A percentile compares a stretch with the other conserved stretches of the same genome.
These are phyloP conservation scores for Rhodotorula kratochvilovae DNA, from an alignment of 768 basidiomycete species.

Conservation along the genomic window DNA sequence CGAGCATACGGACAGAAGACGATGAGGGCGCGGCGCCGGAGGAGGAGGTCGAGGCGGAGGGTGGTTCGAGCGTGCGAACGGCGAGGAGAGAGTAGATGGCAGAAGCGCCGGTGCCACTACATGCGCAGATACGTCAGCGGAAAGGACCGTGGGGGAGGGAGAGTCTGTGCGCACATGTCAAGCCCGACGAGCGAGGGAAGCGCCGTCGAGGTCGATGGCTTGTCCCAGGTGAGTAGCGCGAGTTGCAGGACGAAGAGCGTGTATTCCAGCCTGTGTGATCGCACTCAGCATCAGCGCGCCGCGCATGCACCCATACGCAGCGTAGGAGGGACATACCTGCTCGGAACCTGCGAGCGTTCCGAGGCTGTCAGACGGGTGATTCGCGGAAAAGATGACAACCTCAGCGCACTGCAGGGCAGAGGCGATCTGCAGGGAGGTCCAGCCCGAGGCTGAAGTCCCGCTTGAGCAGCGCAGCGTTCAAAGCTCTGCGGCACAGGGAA, in stretches of 20 bases:
- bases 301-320: no score
- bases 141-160: no score
- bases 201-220: not conserved
- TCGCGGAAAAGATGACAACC: no score
- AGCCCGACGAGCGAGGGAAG: slow-evolving; percentile 1
- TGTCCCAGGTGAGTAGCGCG: not conserved
- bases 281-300: not conserved
- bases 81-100: slow-evolving; percentile 81
- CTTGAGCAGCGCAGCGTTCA: slow-evolving; percentile 74
- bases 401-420: slow-evolving; percentile 77
- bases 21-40: not conserved
- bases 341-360: slow-evolving; percentile 20
- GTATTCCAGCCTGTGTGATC: slow-evolving; percentile 25
- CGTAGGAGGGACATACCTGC: slow-evolving; percentile 5
- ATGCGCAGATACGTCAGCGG: not conserved
- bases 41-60: not conserved
- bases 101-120: slow-evolving; percentile 78
- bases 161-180: slow-evolving; percentile 19
- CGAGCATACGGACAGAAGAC: slow-evolving; percentile 1
- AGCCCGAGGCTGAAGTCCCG: slow-evolving; percentile 68
- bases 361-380: no score
- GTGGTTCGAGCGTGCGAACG: slow-evolving; percentile 51
- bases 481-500: slow-evolving; percentile 55
- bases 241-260: slow-evolving; percentile 22
- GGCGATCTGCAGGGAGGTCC: slow-evolving; percentile 61